These are phyloP conservation scores for Phytophthora cryptogea DNA, from an alignment of 352 stramenopile species.

Conservation along the genomic window DNA sequence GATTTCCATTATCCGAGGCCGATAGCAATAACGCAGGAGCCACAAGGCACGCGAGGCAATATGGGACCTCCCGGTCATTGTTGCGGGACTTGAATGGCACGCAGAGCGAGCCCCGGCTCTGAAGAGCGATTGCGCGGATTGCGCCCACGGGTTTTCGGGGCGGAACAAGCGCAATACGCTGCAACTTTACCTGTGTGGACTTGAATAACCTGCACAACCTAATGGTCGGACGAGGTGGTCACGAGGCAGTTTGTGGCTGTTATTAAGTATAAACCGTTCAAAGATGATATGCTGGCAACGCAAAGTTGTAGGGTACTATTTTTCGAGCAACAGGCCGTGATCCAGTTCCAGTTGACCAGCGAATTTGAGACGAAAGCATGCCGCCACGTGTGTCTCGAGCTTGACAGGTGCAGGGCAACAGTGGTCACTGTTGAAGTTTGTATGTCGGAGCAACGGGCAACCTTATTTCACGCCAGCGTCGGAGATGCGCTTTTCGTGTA, in stretches of 20 bases:
- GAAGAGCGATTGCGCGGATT: conserved; percentile 10
- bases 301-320: not conserved
- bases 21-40: no score
- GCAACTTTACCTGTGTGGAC: not conserved
- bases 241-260: not conserved
- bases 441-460: no score
- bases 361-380: conserved; percentile 11
- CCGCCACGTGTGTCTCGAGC: not conserved
- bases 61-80: not conserved
- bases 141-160: conserved; percentile 2
- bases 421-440: not conserved
- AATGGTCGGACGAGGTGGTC: not conserved
- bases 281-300: not conserved
- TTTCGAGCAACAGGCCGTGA: not conserved
- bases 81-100: not conserved
- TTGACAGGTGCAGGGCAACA: conserved; percentile 2
- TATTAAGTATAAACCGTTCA: not conserved
- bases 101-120: not conserved
- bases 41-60: not conserved
- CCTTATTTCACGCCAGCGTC: no score
- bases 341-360: not conserved
- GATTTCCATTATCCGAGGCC: no score
- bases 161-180: not conserved
- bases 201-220: not conserved
- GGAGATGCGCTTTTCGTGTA: no score